phyloP scores from a whole-genome alignment of 2,329 filamentous ascomycete genomes.

The Amylocarpus encephaloides region DNA sequence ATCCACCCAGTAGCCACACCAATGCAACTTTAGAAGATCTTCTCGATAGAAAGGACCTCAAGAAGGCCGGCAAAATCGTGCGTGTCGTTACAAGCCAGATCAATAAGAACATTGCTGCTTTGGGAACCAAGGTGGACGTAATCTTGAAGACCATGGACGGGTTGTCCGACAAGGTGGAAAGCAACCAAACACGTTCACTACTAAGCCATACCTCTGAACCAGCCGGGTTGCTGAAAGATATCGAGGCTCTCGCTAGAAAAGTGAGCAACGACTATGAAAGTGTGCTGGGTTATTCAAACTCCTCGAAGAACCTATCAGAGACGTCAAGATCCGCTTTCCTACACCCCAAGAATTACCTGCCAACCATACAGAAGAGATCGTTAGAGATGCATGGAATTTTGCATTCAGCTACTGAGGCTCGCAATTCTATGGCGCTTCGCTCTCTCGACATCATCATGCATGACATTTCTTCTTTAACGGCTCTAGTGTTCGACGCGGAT shows the following conservation, averaged over 20 bases:
- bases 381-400: constrained; percentile 57
- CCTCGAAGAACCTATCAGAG: constrained; percentile 57
- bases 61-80: constrained; percentile 63
- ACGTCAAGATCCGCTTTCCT: constrained; percentile 58
- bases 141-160: constrained; percentile 57
- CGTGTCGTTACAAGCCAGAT: constrained; percentile 54
- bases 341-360: constrained; percentile 56
- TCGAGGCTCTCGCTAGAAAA: constrained; percentile 79
- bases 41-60: constrained; percentile 66
- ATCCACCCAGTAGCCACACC: constrained; percentile 37
- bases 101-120: constrained; percentile 49
- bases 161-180: constrained; percentile 58
- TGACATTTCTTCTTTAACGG: constrained; percentile 73
- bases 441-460: constrained; percentile 74
- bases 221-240: constrained; percentile 68
- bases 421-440: constrained; percentile 60
- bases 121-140: constrained; percentile 53
- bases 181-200: constrained; percentile 47
- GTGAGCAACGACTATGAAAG: constrained; percentile 81
- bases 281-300: constrained; percentile 61
- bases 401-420: constrained; percentile 53
- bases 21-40: constrained; percentile 65
- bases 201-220: constrained; percentile 57
- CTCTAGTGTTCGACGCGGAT: constrained; percentile 65
- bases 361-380: constrained; percentile 49